Conservation (phyloP, 2,329 filamentous ascomycete genomes). For the Coleophoma cylindrospora region DNA sequence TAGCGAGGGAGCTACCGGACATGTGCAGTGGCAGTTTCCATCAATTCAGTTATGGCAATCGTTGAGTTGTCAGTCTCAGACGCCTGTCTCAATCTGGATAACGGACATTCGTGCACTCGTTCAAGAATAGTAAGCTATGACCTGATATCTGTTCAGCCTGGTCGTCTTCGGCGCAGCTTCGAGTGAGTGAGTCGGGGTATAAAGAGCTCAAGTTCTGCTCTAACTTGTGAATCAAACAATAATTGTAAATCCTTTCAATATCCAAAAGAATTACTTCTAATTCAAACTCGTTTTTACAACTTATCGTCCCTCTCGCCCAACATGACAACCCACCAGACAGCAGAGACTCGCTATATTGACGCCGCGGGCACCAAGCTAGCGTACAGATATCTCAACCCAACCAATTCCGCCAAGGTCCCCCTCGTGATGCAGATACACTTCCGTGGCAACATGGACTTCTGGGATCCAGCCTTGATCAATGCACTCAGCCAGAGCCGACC, state of each 20-base stretch:
- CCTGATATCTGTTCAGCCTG: no score
- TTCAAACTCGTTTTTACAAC: not conserved
- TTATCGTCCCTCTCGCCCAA: no score
- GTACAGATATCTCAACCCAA: constrained; percentile 5
- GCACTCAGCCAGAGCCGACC: constrained; percentile 22
- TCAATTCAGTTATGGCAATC: no score
- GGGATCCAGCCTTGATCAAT: constrained; percentile 28
- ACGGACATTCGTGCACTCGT: no score
- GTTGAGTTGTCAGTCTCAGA: no score
- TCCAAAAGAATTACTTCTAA: not conserved
- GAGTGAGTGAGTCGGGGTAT: no score
- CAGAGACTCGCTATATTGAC: constrained; percentile 14
- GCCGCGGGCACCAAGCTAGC: constrained; percentile 17
- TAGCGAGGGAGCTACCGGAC: not conserved
- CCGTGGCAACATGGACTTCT: constrained; percentile 22
- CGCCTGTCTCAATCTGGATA: no score
- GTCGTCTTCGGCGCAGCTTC: no score
- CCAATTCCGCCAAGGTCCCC: constrained; percentile 4
- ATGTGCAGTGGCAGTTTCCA: no score
- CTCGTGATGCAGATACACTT: constrained; percentile 23
- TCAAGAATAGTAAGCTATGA: no score
- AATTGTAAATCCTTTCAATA: not conserved
- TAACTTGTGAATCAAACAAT: no score
- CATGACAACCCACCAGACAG: constrained; percentile 20
- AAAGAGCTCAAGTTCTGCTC: no score